These are phyloP conservation scores for Nidularia pulvinata DNA, from an alignment of 768 basidiomycete genomes.

Conservation along the genomic window DNA sequence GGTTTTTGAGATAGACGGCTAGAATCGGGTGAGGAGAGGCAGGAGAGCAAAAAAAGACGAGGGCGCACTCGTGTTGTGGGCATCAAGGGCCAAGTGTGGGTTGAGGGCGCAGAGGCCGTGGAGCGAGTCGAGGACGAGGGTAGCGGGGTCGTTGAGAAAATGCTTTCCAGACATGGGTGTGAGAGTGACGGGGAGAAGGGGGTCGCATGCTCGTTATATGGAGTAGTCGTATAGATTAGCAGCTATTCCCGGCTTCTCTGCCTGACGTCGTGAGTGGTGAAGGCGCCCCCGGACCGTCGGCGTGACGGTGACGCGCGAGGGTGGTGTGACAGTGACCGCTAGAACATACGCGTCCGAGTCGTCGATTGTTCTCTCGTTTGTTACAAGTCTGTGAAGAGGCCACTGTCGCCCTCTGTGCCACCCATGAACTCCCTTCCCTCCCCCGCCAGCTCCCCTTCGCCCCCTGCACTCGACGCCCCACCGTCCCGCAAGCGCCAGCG, in stretches of 20 bases:
- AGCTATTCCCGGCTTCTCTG: no score
- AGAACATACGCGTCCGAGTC: no score
- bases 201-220: not conserved
- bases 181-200: constrained; percentile 2
- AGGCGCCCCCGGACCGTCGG: not conserved
- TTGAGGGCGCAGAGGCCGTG: constrained; percentile 63
- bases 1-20: constrained; percentile 66
- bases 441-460: constrained; percentile 42
- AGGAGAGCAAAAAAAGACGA: not conserved
- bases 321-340: constrained; percentile 6
- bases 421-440: constrained; percentile 49
- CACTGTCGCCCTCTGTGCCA: not conserved
- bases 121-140: constrained; percentile 80
- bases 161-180: constrained; percentile 62
- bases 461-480: constrained; percentile 33
- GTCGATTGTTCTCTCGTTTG: no score
- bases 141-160: constrained; percentile 69
- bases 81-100: constrained; percentile 71
- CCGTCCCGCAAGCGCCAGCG: constrained; percentile 69
- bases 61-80: constrained; percentile 62
- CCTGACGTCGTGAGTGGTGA: no score
- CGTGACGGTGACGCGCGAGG: constrained; percentile 1
- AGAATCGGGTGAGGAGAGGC: constrained; percentile 5
- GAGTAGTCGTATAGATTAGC: no score
- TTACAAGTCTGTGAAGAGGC: no score